Evolutionary conservation across 768 basidiomycete genomes (phyloP), one percentile per base, ranked within the genome.

Genomic region (Auricularia sp.): DNA sequence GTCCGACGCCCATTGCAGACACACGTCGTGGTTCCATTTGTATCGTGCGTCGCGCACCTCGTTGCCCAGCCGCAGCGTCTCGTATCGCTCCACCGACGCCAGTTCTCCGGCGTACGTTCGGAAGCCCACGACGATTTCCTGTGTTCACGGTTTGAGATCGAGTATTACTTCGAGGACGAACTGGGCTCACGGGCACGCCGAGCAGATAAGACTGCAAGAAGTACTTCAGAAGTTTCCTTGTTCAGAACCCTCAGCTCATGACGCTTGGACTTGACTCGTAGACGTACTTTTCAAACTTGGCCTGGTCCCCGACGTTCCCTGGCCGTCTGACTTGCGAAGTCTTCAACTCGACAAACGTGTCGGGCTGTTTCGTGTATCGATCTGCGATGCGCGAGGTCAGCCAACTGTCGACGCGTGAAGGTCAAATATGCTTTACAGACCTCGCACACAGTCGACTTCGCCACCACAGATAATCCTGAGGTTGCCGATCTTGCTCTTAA

Each of bases 161-260:
- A 35, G 43, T 21, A 53, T 14, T 6, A 35, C 18, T 16, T 29
- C 43, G 36, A 36, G 36, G 29, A 29, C 29, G 33, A 10, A 16
- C 8, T 16, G 11, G 39, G 73, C 86, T 69, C 72, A 88, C 88
- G 23, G 92, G 93, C n/a, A 95, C 91, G 61, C 93, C 93, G 63
- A 95, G 83, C 34, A 95, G 81, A 74, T 92, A 94, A 1, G 91
- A 93, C 71, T 95, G 93, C 66, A 93, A 84, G 78, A 93, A 94
- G 74, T 92, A 92, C 71, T 91, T 93, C 65, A 95, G 83, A n/a
- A 95, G 77, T 72, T 95, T 95, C 73, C 90, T 93, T 34, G 71
- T 62, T 12, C 34, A 36, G 7, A 36, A 44, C 39, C 54, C 44
- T 64, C 6, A 54, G 65, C 35, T 21, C 61, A 58, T 42, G 44